Evolutionary conservation across 352 stramenopile genomes (phyloP).

Genomic region (Phytopythium oedochilum): DNA sequence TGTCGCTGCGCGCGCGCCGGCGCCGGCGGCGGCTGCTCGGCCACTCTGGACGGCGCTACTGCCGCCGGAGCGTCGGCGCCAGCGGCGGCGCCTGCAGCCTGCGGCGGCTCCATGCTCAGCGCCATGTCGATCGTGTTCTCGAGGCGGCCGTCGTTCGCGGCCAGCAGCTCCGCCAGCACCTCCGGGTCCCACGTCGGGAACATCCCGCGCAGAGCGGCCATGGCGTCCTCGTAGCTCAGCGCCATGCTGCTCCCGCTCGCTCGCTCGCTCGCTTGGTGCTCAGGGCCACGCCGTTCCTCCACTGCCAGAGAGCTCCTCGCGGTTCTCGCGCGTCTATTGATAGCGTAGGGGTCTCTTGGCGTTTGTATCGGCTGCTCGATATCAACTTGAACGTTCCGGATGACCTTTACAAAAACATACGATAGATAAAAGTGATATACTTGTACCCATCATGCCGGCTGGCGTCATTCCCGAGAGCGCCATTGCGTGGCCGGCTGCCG

Average conservation of each 20-base stretch:
- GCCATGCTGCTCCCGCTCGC: conserved; percentile 27
- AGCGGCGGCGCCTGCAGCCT: neutral
- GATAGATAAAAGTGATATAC: too few species aligned
- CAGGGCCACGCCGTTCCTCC: too few species aligned
- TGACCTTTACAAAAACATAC: too few species aligned
- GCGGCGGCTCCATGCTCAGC: conserved; percentile 59
- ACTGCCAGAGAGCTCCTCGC: neutral
- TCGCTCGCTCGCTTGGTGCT: neutral
- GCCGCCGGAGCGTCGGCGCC: neutral
- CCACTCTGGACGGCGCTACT: conserved; percentile 10
- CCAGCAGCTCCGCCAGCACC: conserved; percentile 54
- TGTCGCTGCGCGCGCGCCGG: conserved; percentile 11
- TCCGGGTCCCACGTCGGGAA: conserved; percentile 72
- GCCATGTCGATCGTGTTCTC: conserved; percentile 74
- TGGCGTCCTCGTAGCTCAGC: conserved; percentile 51
- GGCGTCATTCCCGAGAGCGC: neutral
- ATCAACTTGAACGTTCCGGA: too few species aligned
- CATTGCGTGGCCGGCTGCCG: neutral
- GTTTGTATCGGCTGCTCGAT: too few species aligned
- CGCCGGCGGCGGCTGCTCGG: conserved; percentile 5
- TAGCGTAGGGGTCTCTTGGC: neutral
- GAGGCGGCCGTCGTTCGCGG: conserved; percentile 59
- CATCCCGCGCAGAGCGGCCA: conserved; percentile 62
- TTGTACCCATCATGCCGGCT: too few species aligned
- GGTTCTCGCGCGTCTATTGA: neutral